Base-by-base conservation (phyloP, 1,284 basidiomycete species). In the Hymenochaete sp. region DNA sequence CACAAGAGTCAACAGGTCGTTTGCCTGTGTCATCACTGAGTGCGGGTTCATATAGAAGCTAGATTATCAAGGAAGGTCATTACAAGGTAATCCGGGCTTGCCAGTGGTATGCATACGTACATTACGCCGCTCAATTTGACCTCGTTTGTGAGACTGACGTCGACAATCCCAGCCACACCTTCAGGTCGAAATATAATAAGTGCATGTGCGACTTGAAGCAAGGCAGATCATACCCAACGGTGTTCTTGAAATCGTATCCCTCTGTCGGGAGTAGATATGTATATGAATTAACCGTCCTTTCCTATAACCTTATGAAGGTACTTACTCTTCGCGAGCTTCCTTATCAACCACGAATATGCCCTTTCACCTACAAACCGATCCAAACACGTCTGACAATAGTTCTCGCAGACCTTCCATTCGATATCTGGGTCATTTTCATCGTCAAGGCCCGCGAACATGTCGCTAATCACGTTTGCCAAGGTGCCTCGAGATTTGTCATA, bases 141-240 rank as follows among this genome's bases (percentile, higher is more conserved):
- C 35, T 10, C 9, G 29, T 5, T 24, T 47, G 25, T 47, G 44
- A 4, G 26, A 22, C 31, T 50, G 49, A 8, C 45, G 42, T 29
- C 44, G 31, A 45, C 49, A 50, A 24, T 50, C 44, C 25, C 37
- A 50, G 8, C 49, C 49, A 39, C 47, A 47, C 49, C 49, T 50
- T 25, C 16, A n/a, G 5, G 18, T 27, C 19, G 6, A n/a, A n/a
- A n/a, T n/a, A n/a, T n/a, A n/a, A n/a, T n/a, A n/a, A 18, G 18
- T 37, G 27, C 24, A 36, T 10, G 22, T 18, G 8, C 19, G 14
- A 39, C 14, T 4, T 31, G 11, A 1, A 32, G 18, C 8, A 32
- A 14, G 24, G n/a, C 9, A 31, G 10, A 9, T 36, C 48, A 31
- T 16, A 50, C 49, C 49, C 43, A 18, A 44, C 46, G 25, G 46